Evolutionary conservation across 176 grass and related monocot species (phyloP), one percentile per base, ranked within the genome.

Genomic region (Saccharum officinarum): DNA sequence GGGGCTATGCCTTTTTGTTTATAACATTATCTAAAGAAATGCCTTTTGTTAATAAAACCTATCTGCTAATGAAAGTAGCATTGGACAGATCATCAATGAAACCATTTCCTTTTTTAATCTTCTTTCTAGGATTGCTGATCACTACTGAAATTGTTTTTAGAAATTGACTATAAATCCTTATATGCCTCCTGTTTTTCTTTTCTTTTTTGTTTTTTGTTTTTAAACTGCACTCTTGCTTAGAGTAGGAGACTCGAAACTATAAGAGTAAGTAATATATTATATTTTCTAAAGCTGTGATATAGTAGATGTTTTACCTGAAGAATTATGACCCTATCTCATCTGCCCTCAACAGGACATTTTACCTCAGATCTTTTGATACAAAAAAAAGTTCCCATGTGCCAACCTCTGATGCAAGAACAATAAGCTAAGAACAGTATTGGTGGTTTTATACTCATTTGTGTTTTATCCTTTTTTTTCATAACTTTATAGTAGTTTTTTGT

Each of bases 341-440:
- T 72, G 4, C 31, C 52, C 40, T 83, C 33, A 12, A 22, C 60
- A 49, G 15, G 34, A 73, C 3, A 65, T 73, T 76, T 66, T 79
- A 3, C 69, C 30, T 25, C 54, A 72, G 8, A 47, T 73, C 37
- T 28, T 23, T 54, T 66, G 26, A 49, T 47, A 39, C 44, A 65
- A n/a, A n/a, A 4, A 38, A 23, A 52, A 22, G 25, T 46, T 34
- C 15, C 8, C 17, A 26, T 69, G 46, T 59, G 11, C n/a, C 17
- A 69, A 69, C 8, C 1, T 82, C 36, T 52, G 41, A 13, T 73
- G 13, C 42, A 69, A 78, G 73, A 67, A 28, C 1, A 77, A 47
- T 69, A 74, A 73, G 71, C 15, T 65, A 72, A 69, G 25, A 82
- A 57, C 5, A 8, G 52, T 75, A 68, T 67, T 54, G 44, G 67